phyloP scores from a whole-genome alignment of 208 protist genomes.

The Crithidia acanthocephali region DNA sequence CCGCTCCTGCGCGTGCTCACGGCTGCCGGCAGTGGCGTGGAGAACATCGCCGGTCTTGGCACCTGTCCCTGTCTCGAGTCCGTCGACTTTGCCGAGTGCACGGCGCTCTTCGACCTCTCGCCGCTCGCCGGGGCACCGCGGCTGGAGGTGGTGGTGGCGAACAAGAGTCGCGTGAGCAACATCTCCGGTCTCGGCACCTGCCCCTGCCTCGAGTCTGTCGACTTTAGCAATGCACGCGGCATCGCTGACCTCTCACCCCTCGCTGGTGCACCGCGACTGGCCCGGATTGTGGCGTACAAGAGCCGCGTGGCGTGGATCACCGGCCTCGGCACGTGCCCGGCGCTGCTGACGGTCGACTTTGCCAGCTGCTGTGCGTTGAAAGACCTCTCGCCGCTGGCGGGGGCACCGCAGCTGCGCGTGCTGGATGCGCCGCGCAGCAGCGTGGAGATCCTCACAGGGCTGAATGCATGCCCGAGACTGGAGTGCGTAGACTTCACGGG shows the following conservation, averaged over 20 bases:
- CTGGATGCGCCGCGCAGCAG: not conserved
- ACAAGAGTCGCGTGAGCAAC: not conserved
- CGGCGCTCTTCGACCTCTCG: not conserved
- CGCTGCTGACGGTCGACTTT: not conserved
- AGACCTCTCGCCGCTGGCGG: conserved; percentile 3
- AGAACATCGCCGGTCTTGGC: not conserved
- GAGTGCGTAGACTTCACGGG: not conserved
- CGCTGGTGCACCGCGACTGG: not conserved
- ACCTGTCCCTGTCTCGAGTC: not conserved
- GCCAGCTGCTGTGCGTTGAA: not conserved
- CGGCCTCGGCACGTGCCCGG: not conserved
- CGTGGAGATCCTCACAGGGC: not conserved
- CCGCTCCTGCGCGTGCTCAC: not conserved
- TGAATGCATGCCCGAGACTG: not conserved
- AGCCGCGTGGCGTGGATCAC: not conserved
- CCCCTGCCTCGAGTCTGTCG: not conserved
- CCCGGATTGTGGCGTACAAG: conserved; percentile 3
- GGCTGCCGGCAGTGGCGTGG: not conserved
- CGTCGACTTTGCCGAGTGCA: not conserved
- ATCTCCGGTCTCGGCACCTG: not conserved
- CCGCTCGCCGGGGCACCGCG: conserved; percentile 1
- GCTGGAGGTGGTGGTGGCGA: conserved; percentile 1
- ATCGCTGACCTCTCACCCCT: not conserved
- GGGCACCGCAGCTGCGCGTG: not conserved
- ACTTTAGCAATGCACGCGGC: conserved; percentile 2